These are phyloP conservation scores for Stenocarpella maydis DNA, from an alignment of 2,329 filamentous ascomycete genomes.

Conservation along the genomic window DNA sequence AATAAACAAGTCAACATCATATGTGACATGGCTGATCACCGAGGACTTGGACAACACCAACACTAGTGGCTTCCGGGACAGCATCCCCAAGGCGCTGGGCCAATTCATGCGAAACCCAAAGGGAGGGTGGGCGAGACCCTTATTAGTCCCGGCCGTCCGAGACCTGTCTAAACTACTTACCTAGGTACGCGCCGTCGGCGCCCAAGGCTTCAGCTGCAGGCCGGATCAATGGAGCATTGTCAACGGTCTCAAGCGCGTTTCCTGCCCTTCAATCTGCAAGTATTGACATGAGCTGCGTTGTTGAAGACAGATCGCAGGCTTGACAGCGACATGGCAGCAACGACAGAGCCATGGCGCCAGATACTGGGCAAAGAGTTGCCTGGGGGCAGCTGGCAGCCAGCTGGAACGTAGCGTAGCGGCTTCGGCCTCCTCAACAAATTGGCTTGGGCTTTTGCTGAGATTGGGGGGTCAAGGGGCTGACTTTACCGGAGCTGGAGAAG, in stretches of 20 bases:
- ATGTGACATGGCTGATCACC: neutral
- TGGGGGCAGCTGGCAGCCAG: neutral
- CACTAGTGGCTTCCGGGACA: neutral
- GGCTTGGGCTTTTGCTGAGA: conserved; percentile 29
- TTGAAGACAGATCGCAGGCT: too few species aligned
- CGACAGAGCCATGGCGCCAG: neutral
- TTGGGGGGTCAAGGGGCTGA: neutral
- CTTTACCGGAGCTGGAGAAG: neutral
- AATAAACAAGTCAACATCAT: neutral
- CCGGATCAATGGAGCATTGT: neutral
- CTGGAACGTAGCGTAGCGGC: neutral
- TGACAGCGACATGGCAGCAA: neutral
- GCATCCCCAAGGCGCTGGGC: neutral
- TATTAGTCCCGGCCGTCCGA: neutral
- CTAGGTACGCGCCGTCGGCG: too few species aligned
- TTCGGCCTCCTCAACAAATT: conserved; percentile 32
- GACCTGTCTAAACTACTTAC: conserved; percentile 1
- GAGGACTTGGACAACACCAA: neutral
- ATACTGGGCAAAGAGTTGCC: neutral
- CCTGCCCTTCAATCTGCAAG: neutral
- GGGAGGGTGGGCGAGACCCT: neutral
- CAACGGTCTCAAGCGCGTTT: neutral
- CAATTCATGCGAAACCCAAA: neutral
- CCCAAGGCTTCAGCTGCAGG: neutral
- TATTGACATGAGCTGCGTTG: too few species aligned